phyloP scores from a whole-genome alignment of 805 yeast genomes.

The Kodamaea fukazawae region DNA sequence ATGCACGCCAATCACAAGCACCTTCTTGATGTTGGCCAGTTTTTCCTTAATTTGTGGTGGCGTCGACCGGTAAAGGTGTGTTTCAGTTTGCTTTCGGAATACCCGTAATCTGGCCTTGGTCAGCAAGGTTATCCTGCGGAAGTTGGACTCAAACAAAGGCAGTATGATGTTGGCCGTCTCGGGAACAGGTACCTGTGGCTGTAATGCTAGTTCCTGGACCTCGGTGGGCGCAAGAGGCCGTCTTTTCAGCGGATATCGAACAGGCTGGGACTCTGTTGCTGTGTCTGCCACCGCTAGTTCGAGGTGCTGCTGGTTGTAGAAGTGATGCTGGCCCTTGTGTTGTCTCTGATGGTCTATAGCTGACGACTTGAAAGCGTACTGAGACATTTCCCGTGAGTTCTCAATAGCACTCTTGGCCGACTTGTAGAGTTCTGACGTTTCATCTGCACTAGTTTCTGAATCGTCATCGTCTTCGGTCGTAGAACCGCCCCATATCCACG shows the following conservation, averaged over 20 bases:
- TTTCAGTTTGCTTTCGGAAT: conserved; percentile 17
- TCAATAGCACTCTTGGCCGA: conserved; percentile 35
- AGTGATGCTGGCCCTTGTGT: conserved; percentile 4
- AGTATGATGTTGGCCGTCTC: conserved; percentile 5
- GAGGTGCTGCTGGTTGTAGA: conserved; percentile 6
- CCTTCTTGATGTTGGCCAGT: conserved; percentile 14
- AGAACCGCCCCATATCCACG: conserved; percentile 22
- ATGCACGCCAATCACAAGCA: conserved; percentile 37
- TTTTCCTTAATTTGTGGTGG: conserved; percentile 3
- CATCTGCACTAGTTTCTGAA: conserved; percentile 19
- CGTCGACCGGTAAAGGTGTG: conserved; percentile 24
- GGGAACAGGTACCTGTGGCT: neutral
- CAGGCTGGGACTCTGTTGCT: conserved; percentile 31
- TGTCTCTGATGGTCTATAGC: neutral
- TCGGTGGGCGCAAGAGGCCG: conserved; percentile 36
- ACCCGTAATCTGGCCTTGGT: conserved; percentile 15
- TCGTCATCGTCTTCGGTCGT: conserved; percentile 12
- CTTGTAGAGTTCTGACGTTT: conserved; percentile 25
- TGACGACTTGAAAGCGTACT: conserved; percentile 30
- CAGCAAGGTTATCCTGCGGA: conserved; percentile 18
- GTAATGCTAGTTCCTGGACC: conserved; percentile 24
- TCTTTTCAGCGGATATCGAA: conserved; percentile 27
- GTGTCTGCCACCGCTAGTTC: conserved; percentile 38
- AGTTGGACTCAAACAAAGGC: conserved; percentile 18
- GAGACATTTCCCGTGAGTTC: conserved; percentile 27